Base-by-base conservation (phyloP, 1,284 basidiomycete genomes). In the Flammula alnicola region DNA sequence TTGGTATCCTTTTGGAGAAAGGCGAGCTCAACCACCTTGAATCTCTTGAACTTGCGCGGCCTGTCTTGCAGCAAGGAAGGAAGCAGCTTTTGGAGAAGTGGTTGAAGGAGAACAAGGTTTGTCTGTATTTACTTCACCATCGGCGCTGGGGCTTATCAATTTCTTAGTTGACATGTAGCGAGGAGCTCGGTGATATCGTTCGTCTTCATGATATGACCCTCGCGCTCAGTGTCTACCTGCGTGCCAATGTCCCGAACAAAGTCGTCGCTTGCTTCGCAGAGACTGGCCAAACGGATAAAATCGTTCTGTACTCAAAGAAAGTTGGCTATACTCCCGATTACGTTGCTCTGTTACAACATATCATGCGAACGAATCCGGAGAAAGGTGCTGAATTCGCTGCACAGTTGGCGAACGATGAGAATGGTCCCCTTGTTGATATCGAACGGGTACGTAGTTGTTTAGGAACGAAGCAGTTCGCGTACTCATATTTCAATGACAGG, bases 41-140 rank as follows among this genome's bases (percentile, higher is more conserved):
- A 71, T 97, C 94, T 27, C 75, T 99, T 38, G 97, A 99, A 70
- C 85, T 99, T 36, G 96, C 97, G 0, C 86, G 94, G 44, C 97
- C 97, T 17, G 97, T 99, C 10, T 77, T 99, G 42, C 88, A 93
- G 62, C 97, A 99, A 76, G 95, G 95, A 47, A 86, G 95, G 65
- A 99, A 99, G 75, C 95, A 98, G 65, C 77, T 99, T 37, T 80
- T 99, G 20, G 97, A 99, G 76, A 99, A 99, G 68, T 99, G 97
- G 97, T 76, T 99, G 58, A 99, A 99, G 76, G 97, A 99, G 80
- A 98, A 98, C 78, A 99, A 99, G n/a, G n/a, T n/a, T n/a, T n/a
- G n/a, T n/a, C n/a, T n/a, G n/a, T n/a, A n/a, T n/a, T n/a, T n/a
- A n/a, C n/a, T n/a, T n/a, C n/a, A n/a, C n/a, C n/a, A n/a, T n/a